These are phyloP conservation scores for Entoloma clypeatum DNA, from an alignment of 1,284 basidiomycete genomes.

Conservation along the genomic window DNA sequence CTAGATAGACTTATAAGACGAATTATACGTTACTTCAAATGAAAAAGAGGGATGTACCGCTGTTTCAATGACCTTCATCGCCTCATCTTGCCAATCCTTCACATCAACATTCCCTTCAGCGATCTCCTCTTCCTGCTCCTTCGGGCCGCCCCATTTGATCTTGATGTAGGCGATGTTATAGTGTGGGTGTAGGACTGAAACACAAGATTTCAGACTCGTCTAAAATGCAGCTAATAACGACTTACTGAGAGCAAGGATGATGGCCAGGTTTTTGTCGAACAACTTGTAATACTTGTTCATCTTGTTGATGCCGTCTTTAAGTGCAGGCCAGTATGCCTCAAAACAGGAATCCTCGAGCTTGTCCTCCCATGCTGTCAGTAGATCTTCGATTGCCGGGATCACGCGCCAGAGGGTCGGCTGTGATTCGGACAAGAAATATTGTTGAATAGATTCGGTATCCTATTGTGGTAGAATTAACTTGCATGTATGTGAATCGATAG, in stretches of 20 bases:
- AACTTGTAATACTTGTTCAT: slow-evolving; percentile 2
- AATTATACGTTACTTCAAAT: not conserved
- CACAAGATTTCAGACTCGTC: not conserved
- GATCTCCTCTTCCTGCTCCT: slow-evolving; percentile 18
- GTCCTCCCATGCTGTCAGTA: slow-evolving; percentile 22
- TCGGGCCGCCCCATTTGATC: slow-evolving; percentile 19
- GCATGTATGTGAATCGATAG: too few relatives aligned
- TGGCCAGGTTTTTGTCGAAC: slow-evolving; percentile 1
- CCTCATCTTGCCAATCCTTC: slow-evolving; percentile 21
- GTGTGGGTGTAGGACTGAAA: slow-evolving; percentile 12
- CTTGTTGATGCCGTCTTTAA: too few relatives aligned
- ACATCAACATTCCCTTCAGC: slow-evolving; percentile 14
- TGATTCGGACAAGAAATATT: slow-evolving; percentile 7
- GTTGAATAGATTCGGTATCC: slow-evolving; percentile 1
- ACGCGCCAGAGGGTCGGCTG: slow-evolving; percentile 17
- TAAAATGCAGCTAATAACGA: not conserved
- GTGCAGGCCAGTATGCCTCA: too few relatives aligned
- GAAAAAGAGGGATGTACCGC: slow-evolving; percentile 5
- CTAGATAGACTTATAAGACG: slow-evolving; percentile 5
- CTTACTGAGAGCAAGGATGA: slow-evolving; percentile 1
- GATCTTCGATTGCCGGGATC: slow-evolving; percentile 22
- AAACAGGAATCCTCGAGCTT: slow-evolving; percentile 15
- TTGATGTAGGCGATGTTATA: slow-evolving; percentile 23
- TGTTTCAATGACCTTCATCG: slow-evolving; percentile 12
- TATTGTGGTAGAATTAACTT: too few relatives aligned